A percentile compares a stretch with the other conserved stretches of the same genome.
These are phyloP conservation scores for Boletus smithii DNA, from an alignment of 1,284 basidiomycete genomes.

Conservation along the genomic window DNA sequence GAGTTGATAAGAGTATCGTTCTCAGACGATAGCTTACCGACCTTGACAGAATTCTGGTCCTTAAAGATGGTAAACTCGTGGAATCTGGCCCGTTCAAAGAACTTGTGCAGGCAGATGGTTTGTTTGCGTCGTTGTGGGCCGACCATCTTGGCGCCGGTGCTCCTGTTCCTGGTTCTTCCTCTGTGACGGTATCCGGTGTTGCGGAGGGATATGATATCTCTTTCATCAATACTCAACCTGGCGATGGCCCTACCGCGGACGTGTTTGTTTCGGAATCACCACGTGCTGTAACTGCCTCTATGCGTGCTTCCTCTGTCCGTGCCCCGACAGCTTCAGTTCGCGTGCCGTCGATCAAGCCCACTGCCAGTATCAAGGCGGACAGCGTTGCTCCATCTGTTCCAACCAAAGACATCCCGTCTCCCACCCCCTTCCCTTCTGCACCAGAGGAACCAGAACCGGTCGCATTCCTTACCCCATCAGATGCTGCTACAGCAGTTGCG, in stretches of 20 bases:
- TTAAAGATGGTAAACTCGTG: slow-evolving; percentile 77
- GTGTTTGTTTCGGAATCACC: slow-evolving; percentile 19
- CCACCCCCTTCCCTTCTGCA: slow-evolving; percentile 21
- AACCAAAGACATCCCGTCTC: slow-evolving; percentile 17
- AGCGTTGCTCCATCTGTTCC: slow-evolving; percentile 31
- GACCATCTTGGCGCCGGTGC: slow-evolving; percentile 56
- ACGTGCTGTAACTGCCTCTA: slow-evolving; percentile 14
- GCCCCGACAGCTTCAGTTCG: slow-evolving; percentile 21
- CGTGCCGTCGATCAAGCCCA: slow-evolving; percentile 26
- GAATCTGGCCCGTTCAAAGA: slow-evolving; percentile 78
- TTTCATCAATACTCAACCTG: slow-evolving; percentile 13
- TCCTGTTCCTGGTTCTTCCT: slow-evolving; percentile 30
- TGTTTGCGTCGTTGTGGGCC: slow-evolving; percentile 81
- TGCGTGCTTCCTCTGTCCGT: slow-evolving; percentile 20
- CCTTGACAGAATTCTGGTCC: slow-evolving; percentile 65
- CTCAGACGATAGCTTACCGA: slow-evolving; percentile 1
- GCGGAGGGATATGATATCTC: slow-evolving; percentile 29
- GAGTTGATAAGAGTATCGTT: slow-evolving; percentile 32
- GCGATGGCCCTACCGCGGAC: slow-evolving; percentile 7
- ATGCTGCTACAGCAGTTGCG: slow-evolving; percentile 18
- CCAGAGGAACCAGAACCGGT: slow-evolving; percentile 12
- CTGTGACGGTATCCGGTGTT: slow-evolving; percentile 14
- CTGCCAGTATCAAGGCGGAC: slow-evolving; percentile 21
- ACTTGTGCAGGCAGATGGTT: slow-evolving; percentile 61
- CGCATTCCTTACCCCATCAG: slow-evolving; percentile 11